These are phyloP conservation scores for Cordyceps farinosa DNA, from an alignment of 2,329 filamentous ascomycete genomes.

Conservation along the genomic window DNA sequence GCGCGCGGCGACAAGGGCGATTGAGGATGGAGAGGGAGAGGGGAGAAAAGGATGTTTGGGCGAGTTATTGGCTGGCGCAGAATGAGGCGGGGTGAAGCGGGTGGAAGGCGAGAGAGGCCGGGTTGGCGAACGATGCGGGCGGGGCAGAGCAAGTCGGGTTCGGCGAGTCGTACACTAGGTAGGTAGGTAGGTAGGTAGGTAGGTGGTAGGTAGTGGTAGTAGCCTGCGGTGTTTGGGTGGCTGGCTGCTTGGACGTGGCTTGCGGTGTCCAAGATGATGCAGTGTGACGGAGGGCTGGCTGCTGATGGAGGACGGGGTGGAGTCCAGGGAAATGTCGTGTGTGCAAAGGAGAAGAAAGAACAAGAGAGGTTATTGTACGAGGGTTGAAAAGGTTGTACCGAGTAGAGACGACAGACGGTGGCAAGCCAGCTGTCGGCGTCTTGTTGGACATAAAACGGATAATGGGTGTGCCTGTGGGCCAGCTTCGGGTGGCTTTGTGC, in stretches of 20 bases:
- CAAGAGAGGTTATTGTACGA: neutral
- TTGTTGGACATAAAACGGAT: neutral
- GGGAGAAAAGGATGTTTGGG: neutral
- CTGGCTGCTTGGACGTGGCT: neutral
- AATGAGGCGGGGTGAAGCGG: slow-evolving; percentile 4
- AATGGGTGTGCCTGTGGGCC: too few relatives aligned
- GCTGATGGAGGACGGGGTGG: neutral
- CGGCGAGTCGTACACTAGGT: too few relatives aligned
- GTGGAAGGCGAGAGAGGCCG: slow-evolving; percentile 3
- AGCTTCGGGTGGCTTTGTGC: too few relatives aligned
- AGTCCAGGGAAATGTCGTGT: neutral
- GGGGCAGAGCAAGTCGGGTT: neutral
- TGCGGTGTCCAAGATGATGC: neutral
- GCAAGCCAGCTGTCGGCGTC: neutral
- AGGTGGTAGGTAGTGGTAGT: too few relatives aligned
- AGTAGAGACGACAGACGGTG: neutral
- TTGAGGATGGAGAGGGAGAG: neutral
- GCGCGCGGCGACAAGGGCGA: slow-evolving; percentile 21
- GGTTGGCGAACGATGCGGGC: slow-evolving; percentile 4
- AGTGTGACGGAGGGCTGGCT: neutral
- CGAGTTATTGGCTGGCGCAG: slow-evolving; percentile 15
- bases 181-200: too few relatives aligned
- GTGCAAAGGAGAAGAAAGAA: neutral
- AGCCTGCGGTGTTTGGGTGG: neutral
- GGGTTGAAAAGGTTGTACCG: neutral